Conservation (phyloP, 2,329 filamentous ascomycete genomes). For the Colletotrichum sp. region DNA sequence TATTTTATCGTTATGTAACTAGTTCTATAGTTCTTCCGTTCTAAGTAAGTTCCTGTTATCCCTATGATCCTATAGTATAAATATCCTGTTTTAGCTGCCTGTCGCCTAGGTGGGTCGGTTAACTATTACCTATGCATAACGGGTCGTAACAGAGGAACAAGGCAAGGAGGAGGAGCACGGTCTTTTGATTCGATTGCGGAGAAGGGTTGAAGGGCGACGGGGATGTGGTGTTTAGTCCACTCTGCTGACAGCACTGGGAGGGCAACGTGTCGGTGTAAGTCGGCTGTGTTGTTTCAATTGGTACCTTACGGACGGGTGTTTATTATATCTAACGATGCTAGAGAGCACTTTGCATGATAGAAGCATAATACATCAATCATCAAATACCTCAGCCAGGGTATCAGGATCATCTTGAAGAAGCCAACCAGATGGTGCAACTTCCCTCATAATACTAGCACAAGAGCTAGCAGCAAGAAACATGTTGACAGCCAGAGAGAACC, state of each 20-base stretch:
- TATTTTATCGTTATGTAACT: no score
- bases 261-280: background rate
- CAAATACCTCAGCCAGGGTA: background rate
- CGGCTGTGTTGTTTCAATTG: background rate
- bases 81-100: no score
- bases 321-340: background rate
- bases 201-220: background rate
- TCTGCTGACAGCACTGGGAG: background rate
- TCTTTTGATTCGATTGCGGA: conserved; percentile 13
- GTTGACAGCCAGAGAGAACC: background rate
- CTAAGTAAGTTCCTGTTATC: no score
- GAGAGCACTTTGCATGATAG: background rate
- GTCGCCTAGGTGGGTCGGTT: no score
- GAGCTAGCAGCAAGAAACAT: background rate
- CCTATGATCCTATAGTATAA: no score
- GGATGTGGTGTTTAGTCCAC: conserved; percentile 4
- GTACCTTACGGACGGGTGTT: background rate
- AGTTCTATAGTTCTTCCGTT: no score
- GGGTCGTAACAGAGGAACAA: no score
- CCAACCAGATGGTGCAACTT: background rate
- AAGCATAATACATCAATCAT: background rate
- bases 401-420: background rate
- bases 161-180: conserved; percentile 3
- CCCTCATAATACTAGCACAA: background rate
- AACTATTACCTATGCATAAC: no score